A percentile compares a stretch with the other conserved stretches of the same genome.
phyloP scores from a whole-genome alignment of 1,284 basidiomycete species.

The Trametes versicolor region DNA sequence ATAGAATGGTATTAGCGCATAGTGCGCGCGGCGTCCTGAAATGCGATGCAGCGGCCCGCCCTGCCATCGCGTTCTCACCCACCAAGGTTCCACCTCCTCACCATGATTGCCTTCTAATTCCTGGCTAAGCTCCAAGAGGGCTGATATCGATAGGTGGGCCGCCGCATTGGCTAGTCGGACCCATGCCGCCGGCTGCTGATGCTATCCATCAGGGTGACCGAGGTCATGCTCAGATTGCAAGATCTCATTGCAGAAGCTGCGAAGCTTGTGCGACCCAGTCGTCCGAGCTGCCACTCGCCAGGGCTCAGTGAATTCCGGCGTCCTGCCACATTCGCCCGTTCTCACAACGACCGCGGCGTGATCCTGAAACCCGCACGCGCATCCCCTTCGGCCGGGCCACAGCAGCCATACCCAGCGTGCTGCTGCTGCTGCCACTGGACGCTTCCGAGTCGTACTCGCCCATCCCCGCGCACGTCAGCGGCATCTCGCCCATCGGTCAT shows the following conservation, averaged over 20 bases:
- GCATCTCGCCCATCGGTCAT: slow-evolving; percentile 22
- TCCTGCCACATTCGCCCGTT: slow-evolving; percentile 22
- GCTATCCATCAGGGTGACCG: slow-evolving; percentile 29
- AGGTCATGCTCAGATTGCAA: slow-evolving; percentile 21
- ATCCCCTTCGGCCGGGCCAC: slow-evolving; percentile 15
- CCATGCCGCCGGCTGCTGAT: slow-evolving; percentile 24
- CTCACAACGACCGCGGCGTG: slow-evolving; percentile 33
- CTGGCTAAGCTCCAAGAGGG: slow-evolving; percentile 1
- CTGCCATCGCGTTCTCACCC: neutral
- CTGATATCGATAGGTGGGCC: neutral
- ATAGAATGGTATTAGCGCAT: neutral
- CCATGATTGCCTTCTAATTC: slow-evolving; percentile 20
- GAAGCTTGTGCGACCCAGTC: slow-evolving; percentile 19
- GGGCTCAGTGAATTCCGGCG: slow-evolving; percentile 1
- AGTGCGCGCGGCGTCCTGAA: neutral
- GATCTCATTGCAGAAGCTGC: slow-evolving; percentile 20
- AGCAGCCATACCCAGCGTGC: slow-evolving; percentile 20
- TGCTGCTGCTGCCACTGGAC: slow-evolving; percentile 3
- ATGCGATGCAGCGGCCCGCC: neutral
- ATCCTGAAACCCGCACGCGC: slow-evolving; percentile 33
- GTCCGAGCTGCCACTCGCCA: neutral
- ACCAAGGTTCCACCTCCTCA: neutral
- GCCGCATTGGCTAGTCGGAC: slow-evolving; percentile 15
- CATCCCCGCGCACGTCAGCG: slow-evolving; percentile 24
- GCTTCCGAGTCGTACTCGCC: slow-evolving; percentile 11